Conservation (phyloP, 2,329 filamentous ascomycete genomes). For the Ilyonectria mors-panacis region DNA sequence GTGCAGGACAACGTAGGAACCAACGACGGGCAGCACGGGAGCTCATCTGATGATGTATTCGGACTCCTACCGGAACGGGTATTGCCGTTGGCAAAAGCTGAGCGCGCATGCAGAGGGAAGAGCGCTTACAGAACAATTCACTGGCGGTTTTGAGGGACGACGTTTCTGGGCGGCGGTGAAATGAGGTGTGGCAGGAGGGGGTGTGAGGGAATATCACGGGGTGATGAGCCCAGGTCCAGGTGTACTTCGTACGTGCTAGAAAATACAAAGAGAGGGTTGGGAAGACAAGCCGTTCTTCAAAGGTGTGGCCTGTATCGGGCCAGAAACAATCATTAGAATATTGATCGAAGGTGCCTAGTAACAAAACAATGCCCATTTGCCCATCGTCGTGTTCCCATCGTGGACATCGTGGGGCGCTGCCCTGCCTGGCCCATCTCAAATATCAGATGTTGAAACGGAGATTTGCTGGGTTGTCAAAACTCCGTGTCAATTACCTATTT, state of each 20-base stretch:
- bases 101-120: background rate
- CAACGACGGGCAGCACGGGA: background rate
- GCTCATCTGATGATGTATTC: background rate
- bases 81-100: background rate
- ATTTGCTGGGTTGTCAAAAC: slow-evolving; percentile 4
- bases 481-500: background rate
- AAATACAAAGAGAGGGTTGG: background rate
- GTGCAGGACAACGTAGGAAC: slow-evolving; percentile 6
- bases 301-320: background rate
- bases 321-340: background rate
- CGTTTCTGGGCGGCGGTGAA: background rate
- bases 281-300: background rate
- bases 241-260: too few relatives aligned
- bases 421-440: background rate
- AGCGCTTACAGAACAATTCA: background rate
- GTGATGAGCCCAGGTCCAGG: background rate
- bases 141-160: background rate
- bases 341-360: background rate
- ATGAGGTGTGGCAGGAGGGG: background rate
- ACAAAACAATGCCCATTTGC: background rate
- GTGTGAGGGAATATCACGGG: background rate
- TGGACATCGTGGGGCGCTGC: background rate
- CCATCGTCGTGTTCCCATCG: background rate
- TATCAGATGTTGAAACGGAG: slow-evolving; percentile 5
- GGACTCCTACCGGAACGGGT: background rate